Evolutionary conservation across 495 filamentous ascomycete genomes (phyloP), one percentile per base, ranked within the genome.

Genomic region (Hypoxylon fragiforme): DNA sequence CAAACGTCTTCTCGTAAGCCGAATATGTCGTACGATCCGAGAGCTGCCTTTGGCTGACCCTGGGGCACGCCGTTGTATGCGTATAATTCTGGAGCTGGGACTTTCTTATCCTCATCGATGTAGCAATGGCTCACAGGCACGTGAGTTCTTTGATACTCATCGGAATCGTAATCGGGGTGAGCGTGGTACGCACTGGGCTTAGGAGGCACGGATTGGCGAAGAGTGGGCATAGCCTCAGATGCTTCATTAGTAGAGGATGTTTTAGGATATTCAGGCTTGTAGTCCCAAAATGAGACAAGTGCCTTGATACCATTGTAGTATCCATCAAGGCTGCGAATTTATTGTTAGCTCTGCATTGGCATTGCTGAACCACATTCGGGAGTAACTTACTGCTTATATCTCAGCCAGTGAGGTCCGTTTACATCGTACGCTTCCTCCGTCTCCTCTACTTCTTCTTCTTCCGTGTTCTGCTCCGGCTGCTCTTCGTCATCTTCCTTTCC

Each of bases 1-100:
- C 94, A 98, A 37, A 97, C 77, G 64, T 95, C 88, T 48, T 94
- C 82, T 24, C 82, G 82, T 13, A 96, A 64, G 0, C 89, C 92
- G 7, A 97, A 66, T 28, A 92, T 67, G 3, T 81, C 77, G 66
- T 96, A 85, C 1, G 87, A 91, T 7, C 94, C 94, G 60, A 95
- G 83, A 3, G 86, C 79, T 15, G 89, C 80, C 35, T 91, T 85
- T 7, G 94, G 90, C 66, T 92, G 87, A 1, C 90, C 90, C 50
- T 85, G 78, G 6, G 87, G 81, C 9, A 94, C 73, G 4, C 91
- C 92, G 8, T 73, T 65, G 59, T 88, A 95, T 9, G 82, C 83
- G 32, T 85, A 86, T 3, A 92, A 57, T 13, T 74, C 64, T 1
- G 91, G 91, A 15, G 86, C 75, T 3, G 78, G 77, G 14, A 87